Percentiles rank a stretch among this genome's conserved stretches.
phyloP scores from a whole-genome alignment of 225 moss, liverwort and hornwort genomes.

The Climacium dendroides region DNA sequence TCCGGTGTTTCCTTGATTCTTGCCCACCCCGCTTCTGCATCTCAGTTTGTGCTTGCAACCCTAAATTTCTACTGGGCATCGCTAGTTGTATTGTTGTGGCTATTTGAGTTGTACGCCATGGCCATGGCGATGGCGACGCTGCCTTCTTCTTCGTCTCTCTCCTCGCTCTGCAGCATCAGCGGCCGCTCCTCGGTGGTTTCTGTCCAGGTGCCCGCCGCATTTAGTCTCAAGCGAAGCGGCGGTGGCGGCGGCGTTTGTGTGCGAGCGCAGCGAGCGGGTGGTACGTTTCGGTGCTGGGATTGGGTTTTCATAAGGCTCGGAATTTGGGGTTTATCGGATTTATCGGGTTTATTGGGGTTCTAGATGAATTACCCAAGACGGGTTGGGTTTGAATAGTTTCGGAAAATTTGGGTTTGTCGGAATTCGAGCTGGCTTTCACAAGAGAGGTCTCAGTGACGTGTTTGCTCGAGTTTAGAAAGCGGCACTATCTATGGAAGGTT shows the following conservation, averaged over 20 bases:
- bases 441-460: background rate
- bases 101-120: background rate
- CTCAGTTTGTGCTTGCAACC: background rate
- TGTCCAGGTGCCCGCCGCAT: background rate
- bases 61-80: background rate
- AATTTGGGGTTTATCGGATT: background rate
- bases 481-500: background rate
- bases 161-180: conserved; percentile 13
- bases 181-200: background rate
- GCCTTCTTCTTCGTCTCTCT: background rate
- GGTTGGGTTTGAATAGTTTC: background rate
- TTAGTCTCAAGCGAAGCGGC: background rate
- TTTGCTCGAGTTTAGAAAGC: background rate
- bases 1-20: background rate
- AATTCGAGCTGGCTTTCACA: background rate
- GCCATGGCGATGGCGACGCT: background rate
- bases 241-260: background rate
- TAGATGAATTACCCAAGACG: background rate
- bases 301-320: background rate
- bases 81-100: no score
- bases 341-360: background rate
- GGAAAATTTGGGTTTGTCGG: background rate
- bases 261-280: conserved; percentile 18
- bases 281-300: background rate
- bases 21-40: background rate